Conservation (phyloP, 2,329 filamentous ascomycete species). For the Verticillium nubilum region DNA sequence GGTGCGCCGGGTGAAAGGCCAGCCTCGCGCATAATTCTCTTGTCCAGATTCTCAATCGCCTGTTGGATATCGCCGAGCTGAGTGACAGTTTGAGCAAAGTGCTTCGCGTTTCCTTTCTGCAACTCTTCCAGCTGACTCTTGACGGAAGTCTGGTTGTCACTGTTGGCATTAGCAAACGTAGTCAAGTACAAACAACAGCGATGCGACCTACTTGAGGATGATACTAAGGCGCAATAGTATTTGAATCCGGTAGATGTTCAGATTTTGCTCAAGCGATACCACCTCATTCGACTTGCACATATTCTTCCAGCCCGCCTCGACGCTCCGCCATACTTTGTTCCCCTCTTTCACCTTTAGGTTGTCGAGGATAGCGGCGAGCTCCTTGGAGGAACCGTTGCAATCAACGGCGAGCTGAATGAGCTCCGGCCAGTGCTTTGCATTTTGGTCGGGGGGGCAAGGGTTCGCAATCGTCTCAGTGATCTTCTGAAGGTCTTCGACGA, state of each 20-base stretch:
- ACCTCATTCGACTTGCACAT: constrained; percentile 3
- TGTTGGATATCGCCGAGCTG: neutral
- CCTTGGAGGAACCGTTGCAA: neutral
- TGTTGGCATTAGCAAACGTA: neutral
- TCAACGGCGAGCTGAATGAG: neutral
- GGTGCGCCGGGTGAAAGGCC: neutral
- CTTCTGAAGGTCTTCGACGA: constrained; percentile 4
- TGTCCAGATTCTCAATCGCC: neutral
- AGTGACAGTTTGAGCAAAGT: neutral
- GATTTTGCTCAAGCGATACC: neutral
- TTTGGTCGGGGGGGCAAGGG: neutral
- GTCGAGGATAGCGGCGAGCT: neutral
- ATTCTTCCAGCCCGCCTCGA: neutral
- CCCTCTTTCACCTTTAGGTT: neutral
- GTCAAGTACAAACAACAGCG: neutral
- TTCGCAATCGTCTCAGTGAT: constrained; percentile 1
- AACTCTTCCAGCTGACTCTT: neutral
- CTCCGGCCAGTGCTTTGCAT: neutral
- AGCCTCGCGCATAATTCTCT: neutral
- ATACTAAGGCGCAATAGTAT: neutral
- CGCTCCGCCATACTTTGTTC: constrained; percentile 2
- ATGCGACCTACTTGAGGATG: neutral
- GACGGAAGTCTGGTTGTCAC: neutral
- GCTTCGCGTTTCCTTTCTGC: neutral
- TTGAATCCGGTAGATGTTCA: constrained; percentile 1